Evolutionary conservation across 805 yeast species (phyloP), one percentile per base, ranked within the genome.

Genomic region (Debaryomyces tyrocola): DNA sequence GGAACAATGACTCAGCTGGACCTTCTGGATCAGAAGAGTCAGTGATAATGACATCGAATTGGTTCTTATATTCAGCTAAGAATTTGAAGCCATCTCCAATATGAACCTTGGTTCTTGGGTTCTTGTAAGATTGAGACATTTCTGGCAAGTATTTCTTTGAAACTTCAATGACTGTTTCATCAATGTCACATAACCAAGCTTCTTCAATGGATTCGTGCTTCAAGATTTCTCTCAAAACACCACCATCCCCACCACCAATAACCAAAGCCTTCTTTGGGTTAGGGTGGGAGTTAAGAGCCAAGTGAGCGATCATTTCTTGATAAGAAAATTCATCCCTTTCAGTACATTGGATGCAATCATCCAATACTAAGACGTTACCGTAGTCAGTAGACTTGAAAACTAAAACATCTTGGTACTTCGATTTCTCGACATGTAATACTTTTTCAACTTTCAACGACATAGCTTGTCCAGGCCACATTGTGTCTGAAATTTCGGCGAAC

Each of bases 391-490:
- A 86, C 73, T 91, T 88, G 76, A 92, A 94, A 44, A 94, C 94
- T 48, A 92, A 75, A 15, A 92, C 91, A 63, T 92, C 98, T 75
- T 92, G 99, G 70, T 87, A 92, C 69, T 84, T 80, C 50, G 97
- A 88, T 69, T 85, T 79, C 67, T 86, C 96, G 51, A 80, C 86
- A 71, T 87, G 90, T 55, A 92, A 78, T 44, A 92, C 80, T 69
- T 90, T 83, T 56, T 92, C 90, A 48, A 92, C 98, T 54, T 84
- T 80, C 57, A 92, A 77, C 43, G 90, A 81, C 94, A 94, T 85
- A 57, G 97, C 98, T 78, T 91, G 96, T 55, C 99, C 99, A 27
- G 99, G 98, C 96, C 97, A 92, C 89, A 90, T 87, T 64, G 96
- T 88, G 69, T 91, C 89, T 56, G 96, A 87, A 67, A 87, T 78